Evolutionary conservation across 2,329 filamentous ascomycete genomes (phyloP), one percentile per base, ranked within the genome.

Genomic region (Cladophialophora immunda): DNA sequence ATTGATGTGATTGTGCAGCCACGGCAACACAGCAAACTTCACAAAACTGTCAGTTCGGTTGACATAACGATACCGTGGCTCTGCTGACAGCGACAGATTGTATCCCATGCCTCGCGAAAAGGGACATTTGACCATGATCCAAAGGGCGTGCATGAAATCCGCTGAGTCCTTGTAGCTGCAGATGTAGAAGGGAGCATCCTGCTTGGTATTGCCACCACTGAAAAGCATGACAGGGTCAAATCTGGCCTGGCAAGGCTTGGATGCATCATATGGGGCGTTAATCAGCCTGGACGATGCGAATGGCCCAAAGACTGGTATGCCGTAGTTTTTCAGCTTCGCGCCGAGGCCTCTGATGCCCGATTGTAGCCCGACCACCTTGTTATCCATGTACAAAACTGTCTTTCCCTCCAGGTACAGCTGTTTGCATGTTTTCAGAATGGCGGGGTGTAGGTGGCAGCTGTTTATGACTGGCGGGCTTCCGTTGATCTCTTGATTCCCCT

Each of bases 291-390:
- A 45, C 17, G 65, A 34, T 15, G 61, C 58, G 8, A 71, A 55
- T 15, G 67, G 67, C 4, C 69, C 69, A 30, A 60, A 68, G 25
- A 67, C 62, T 1, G 67, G 65, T 15, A 71, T 62, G 55, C 69
- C 69, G 47, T 71, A 71, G 57, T 71, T 71, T 34, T 63, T 57
- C 54, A 71, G 64, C 45, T 67, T 68, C 32, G 67, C 67, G 13
- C 58, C 64, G 22, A 71, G 52, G 7, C 69, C 69, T 58, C 55
- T 57, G 50, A 71, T 71, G 22, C 67, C 67, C 13, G 60, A 71
- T 34, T 69, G 67, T 1, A 71, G 34, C 7, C 54, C 69, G 36
- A 71, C 41, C 6, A 71, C 61, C 36, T 64, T 71, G 59, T 71
- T 71, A 55, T 71, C 65, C 19, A 27, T 55, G 45, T 71, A 71